A percentile compares a stretch with the other conserved stretches of the same genome.
Evolutionary conservation across 164 flowering plant genomes (phyloP).

Genomic region (Magnolia officinalis): DNA sequence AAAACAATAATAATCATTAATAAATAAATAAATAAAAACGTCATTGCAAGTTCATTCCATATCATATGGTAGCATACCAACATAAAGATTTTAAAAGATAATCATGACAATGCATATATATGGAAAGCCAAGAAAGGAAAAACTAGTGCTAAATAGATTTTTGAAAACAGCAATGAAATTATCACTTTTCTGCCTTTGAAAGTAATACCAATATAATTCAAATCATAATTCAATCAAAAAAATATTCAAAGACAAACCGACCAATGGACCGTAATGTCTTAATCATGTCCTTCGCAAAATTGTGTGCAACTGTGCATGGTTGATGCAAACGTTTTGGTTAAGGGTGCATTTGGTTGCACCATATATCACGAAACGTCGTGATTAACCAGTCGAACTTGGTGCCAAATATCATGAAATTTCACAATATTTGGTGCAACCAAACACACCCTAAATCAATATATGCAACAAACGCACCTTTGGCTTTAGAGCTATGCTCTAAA

Average conservation of each 20-base stretch:
- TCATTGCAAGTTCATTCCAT: neutral
- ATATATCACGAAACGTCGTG: too few species aligned
- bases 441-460: neutral
- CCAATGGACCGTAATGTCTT: neutral
- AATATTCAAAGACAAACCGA: neutral
- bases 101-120: too few species aligned
- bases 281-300: too few species aligned
- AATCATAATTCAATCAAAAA: too few species aligned
- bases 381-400: too few species aligned
- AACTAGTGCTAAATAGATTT: too few species aligned
- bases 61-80: neutral
- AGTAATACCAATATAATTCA: too few species aligned
- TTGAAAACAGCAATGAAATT: too few species aligned
- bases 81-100: too few species aligned
- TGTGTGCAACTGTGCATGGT: neutral
- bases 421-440: neutral
- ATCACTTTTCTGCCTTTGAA: too few species aligned
- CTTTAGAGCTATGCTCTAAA: slow-evolving; percentile 36
- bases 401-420: neutral
- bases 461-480: slow-evolving; percentile 36
- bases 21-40: too few species aligned
- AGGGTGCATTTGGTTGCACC: neutral
- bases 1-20: neutral
- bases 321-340: neutral
- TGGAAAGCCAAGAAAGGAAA: too few species aligned